Evolutionary conservation across 495 filamentous ascomycete species (phyloP).

Genomic region (Chaetomium cochliodes): DNA sequence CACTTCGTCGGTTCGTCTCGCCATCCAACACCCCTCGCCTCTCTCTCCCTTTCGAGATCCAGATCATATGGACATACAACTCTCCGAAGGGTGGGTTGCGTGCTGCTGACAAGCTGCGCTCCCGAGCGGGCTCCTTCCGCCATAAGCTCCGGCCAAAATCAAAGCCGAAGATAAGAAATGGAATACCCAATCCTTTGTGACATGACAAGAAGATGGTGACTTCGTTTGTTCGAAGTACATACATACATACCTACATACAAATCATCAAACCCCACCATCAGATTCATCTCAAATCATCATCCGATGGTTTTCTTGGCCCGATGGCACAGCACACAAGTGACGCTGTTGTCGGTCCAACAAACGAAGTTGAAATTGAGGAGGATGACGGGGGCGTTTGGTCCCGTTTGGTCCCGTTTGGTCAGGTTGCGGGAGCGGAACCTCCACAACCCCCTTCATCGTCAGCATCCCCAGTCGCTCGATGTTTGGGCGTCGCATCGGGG

Average conservation of each 20-base stretch:
- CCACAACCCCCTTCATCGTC: slow-evolving; percentile 19
- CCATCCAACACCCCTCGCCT: slow-evolving; percentile 13
- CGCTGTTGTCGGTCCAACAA: not conserved
- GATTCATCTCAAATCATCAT: not conserved
- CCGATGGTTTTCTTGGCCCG: not conserved
- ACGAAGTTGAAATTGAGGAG: not conserved
- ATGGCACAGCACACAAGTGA: not conserved
- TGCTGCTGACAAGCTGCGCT: not conserved
- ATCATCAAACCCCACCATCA: not conserved
- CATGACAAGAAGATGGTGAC: not conserved
- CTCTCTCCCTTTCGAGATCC: slow-evolving; percentile 21
- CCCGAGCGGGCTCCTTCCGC: slow-evolving; percentile 6
- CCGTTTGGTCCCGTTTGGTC: slow-evolving; percentile 8
- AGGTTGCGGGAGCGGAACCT: slow-evolving; percentile 14
- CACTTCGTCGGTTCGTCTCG: slow-evolving; percentile 8
- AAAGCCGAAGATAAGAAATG: not conserved
- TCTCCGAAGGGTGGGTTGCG: slow-evolving; percentile 10
- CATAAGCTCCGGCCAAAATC: not conserved
- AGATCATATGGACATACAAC: slow-evolving; percentile 30
- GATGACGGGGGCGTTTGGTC: not conserved
- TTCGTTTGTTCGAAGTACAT: no score
- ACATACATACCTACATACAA: not conserved
- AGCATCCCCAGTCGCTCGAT: slow-evolving; percentile 24
- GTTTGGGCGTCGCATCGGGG: slow-evolving; percentile 31
- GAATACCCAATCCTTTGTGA: not conserved